phyloP scores from a whole-genome alignment of 2,329 filamentous ascomycete genomes.

The Pseudopithomyces maydicus region DNA sequence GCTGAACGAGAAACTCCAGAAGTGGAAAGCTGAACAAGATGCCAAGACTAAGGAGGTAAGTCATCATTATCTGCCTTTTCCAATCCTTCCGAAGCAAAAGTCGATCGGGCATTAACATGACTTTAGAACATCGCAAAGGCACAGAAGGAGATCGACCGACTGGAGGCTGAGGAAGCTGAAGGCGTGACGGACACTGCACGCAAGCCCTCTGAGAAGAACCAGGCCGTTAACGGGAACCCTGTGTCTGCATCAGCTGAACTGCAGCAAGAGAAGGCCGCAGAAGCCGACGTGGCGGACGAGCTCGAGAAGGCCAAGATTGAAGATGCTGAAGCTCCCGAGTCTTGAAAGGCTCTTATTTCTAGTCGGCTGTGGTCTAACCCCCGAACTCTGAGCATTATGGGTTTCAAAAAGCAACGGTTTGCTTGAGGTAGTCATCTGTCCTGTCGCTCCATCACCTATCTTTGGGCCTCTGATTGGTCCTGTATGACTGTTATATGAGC shows the following conservation, averaged over 20 bases:
- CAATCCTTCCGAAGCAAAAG: not conserved
- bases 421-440: not conserved
- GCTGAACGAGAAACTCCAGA: constrained; percentile 85
- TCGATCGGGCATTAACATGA: constrained; percentile 22
- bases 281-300: constrained; percentile 63
- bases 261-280: constrained; percentile 63
- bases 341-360: constrained; percentile 20
- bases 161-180: constrained; percentile 73
- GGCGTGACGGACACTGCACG: constrained; percentile 59
- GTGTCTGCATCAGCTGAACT: constrained; percentile 60
- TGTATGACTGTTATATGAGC: constrained; percentile 19
- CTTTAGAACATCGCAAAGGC: constrained; percentile 92
- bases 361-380: not conserved
- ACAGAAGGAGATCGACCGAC: constrained; percentile 89
- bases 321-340: constrained; percentile 47
- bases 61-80: constrained; percentile 15
- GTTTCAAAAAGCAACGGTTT: constrained; percentile 7
- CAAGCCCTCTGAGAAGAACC: constrained; percentile 58
- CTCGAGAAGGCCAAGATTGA: constrained; percentile 66
- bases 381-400: not conserved
- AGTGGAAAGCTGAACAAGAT: constrained; percentile 91
- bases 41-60: constrained; percentile 88
- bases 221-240: constrained; percentile 56
- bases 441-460: not conserved
- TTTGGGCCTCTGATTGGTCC: not conserved